A percentile compares a stretch with the other conserved stretches of the same genome.
Conservation (phyloP, 2,329 filamentous ascomycete genomes). For the Alternaria dauci region DNA sequence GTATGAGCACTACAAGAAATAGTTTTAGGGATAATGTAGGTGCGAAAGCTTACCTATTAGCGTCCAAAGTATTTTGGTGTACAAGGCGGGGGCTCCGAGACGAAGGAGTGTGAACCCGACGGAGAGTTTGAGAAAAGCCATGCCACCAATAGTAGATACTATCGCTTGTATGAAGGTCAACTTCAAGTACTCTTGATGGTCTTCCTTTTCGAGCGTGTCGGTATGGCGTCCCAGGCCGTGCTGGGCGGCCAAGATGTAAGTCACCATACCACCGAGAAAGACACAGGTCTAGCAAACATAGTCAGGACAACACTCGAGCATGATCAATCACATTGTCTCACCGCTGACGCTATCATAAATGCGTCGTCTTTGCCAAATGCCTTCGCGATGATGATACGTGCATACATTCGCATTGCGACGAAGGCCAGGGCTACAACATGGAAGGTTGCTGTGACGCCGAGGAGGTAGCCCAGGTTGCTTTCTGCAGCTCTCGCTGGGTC, state of each 20-base stretch:
- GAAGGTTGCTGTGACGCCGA: neutral
- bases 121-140: neutral
- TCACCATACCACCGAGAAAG: conserved; percentile 1
- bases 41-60: neutral
- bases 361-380: neutral
- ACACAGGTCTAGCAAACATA: neutral
- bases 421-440: neutral
- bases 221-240: conserved; percentile 1
- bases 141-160: neutral
- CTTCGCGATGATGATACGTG: neutral
- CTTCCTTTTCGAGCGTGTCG: neutral
- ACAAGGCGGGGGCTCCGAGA: neutral
- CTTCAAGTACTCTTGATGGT: neutral
- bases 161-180: neutral
- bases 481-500: neutral
- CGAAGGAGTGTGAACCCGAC: neutral
- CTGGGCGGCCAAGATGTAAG: neutral
- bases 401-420: neutral
- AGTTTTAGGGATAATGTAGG: neutral
- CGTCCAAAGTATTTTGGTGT: neutral
- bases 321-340: neutral
- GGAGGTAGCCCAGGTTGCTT: neutral
- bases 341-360: neutral
- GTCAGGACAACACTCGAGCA: neutral
- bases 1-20: neutral